Evolutionary conservation across 768 basidiomycete genomes (phyloP), one percentile per base, ranked within the genome.

Genomic region (Termitomyces eurrhizus): DNA sequence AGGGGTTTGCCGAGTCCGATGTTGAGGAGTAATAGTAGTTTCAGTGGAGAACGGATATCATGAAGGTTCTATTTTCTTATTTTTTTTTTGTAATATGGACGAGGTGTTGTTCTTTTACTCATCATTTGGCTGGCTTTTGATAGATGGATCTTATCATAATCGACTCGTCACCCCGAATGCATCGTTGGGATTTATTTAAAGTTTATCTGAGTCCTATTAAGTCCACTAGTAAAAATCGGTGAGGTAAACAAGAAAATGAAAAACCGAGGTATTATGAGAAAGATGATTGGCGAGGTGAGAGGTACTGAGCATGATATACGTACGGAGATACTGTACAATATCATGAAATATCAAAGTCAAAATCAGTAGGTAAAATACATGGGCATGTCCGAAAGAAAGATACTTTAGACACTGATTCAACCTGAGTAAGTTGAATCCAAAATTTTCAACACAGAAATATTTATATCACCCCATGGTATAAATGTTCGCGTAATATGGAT

Each of bases 401-500:
- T n/a, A 11, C 14, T 46, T 52, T 45, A 65, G 35, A 60, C 44
- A 60, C 62, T 63, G 49, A 53, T 53, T 14, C 42, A 49, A 41
- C 26, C 37, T 45, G 49, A 51, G 46, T 60, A 53, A 49, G 57
- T 65, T 50, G 46, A 33, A 53, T 45, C 37, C n/a, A 32, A 51
- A 26, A 54, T 44, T 58, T 46, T 54, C n/a, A 36, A 52, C 62
- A 58, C 45, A 16, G 21, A 21, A 21, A 60, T 64, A 65, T 65
- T 77, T 66, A 90, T 77, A 90, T 84, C 59, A 90, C 77, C 74
- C 88, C 86, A 51, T 82, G 79, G 49, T 82, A 83, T 49, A 91
- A 77, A 75, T 90, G 87, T 65, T 84, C 80, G 37, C 88, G 81
- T 48, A 92, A 74, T 58, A 92, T 90, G 41, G 83, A 84, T 68